A percentile compares a stretch with the other conserved stretches of the same genome.
phyloP scores from a whole-genome alignment of 805 yeast genomes.

The Komagataella phaffii region DNA sequence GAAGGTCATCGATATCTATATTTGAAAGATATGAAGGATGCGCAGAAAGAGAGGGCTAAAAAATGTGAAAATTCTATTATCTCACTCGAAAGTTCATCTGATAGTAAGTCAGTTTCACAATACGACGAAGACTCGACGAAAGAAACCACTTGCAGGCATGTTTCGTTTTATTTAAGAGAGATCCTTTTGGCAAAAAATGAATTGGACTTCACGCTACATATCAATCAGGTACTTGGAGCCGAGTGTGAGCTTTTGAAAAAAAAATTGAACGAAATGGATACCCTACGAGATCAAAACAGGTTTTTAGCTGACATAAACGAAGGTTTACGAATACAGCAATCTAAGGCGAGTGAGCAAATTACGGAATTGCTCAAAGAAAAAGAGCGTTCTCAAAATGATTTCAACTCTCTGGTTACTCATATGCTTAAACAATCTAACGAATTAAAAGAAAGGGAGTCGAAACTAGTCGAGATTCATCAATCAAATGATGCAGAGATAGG shows the following conservation, averaged over 20 bases:
- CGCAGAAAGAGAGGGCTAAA: slow-evolving; percentile 3
- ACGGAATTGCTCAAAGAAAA: background rate
- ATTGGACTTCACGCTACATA: slow-evolving; percentile 41
- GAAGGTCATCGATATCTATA: background rate
- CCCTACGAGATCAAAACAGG: background rate
- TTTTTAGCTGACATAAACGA: background rate
- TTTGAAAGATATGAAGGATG: slow-evolving; percentile 4
- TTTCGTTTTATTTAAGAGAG: slow-evolving; percentile 42
- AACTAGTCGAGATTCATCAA: background rate
- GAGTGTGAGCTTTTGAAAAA: background rate
- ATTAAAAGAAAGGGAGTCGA: background rate
- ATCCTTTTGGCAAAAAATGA: slow-evolving; percentile 44
- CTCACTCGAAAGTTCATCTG: background rate
- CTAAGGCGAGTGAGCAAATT: background rate
- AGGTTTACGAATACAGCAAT: background rate
- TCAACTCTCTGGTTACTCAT: background rate
- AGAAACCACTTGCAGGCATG: slow-evolving; percentile 4
- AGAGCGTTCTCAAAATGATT: background rate
- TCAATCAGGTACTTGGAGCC: slow-evolving; percentile 24
- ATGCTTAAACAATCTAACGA: background rate
- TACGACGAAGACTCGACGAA: slow-evolving; percentile 7
- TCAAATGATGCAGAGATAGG: background rate
- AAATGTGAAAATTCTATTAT: background rate
- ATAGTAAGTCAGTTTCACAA: background rate
- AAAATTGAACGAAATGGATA: background rate